Evolutionary conservation across 2,329 filamentous ascomycete species (phyloP).

Genomic region (Byssoonygena ceratinophila): DNA sequence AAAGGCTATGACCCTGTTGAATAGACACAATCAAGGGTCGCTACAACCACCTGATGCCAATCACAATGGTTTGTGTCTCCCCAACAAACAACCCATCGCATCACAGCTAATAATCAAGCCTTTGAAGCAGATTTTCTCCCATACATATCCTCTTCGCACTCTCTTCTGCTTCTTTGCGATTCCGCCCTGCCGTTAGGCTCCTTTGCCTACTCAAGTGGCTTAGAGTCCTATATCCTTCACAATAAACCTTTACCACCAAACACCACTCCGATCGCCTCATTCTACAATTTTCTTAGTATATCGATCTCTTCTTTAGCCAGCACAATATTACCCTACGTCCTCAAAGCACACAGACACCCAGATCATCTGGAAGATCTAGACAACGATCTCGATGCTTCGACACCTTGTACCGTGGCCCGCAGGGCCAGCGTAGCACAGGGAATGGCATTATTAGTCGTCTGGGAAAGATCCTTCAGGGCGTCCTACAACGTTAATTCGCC

Average conservation of each 20-base stretch:
- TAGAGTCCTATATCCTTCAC: slow-evolving; percentile 56
- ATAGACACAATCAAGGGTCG: slow-evolving; percentile 15
- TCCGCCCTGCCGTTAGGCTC: slow-evolving; percentile 54
- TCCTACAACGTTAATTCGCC: slow-evolving; percentile 19
- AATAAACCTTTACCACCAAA: slow-evolving; percentile 32
- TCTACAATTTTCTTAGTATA: slow-evolving; percentile 47
- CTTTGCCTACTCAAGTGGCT: slow-evolving; percentile 54
- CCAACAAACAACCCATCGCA: no score
- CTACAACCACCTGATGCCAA: slow-evolving; percentile 13
- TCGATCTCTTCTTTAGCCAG: slow-evolving; percentile 49
- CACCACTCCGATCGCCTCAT: slow-evolving; percentile 32
- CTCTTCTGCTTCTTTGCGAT: slow-evolving; percentile 52
- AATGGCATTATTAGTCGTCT: slow-evolving; percentile 48
- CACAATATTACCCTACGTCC: slow-evolving; percentile 51
- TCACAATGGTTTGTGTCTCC: background rate
- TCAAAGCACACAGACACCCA: slow-evolving; percentile 45
- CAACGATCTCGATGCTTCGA: slow-evolving; percentile 54
- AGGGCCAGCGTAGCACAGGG: slow-evolving; percentile 53
- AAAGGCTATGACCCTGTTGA: slow-evolving; percentile 37
- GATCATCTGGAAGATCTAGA: slow-evolving; percentile 44
- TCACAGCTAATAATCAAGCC: background rate
- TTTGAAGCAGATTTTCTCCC: background rate
- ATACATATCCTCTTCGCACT: slow-evolving; percentile 33
- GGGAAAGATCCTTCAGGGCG: slow-evolving; percentile 45
- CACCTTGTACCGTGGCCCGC: slow-evolving; percentile 52